A percentile compares a stretch with the other conserved stretches of the same genome.
Evolutionary conservation across 2,329 filamentous ascomycete genomes (phyloP).

Genomic region (Epichloe glyceriae): DNA sequence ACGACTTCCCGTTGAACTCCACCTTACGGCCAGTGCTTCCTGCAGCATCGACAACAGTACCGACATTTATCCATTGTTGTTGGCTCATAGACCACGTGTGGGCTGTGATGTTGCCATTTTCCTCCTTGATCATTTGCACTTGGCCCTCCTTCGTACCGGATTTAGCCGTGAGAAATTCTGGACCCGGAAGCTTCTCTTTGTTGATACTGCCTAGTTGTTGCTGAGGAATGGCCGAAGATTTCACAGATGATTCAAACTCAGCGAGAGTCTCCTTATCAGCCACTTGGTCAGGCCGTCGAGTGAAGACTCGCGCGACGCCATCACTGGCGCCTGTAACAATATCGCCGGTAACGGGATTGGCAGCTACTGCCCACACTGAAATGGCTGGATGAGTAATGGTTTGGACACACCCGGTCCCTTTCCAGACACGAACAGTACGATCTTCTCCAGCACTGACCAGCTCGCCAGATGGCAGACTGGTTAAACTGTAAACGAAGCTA

Average conservation of each 20-base stretch:
- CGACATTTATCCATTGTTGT: conserved; percentile 72
- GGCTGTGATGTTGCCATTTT: conserved; percentile 69
- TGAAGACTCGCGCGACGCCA: conserved; percentile 73
- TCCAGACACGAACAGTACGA: conserved; percentile 85
- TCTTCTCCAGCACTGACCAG: conserved; percentile 88
- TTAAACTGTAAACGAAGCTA: conserved; percentile 84
- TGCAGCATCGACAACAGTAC: conserved; percentile 85
- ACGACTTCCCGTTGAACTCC: conserved; percentile 70
- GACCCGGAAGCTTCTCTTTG: conserved; percentile 81
- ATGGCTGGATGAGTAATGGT: conserved; percentile 96
- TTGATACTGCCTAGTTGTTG: conserved; percentile 76
- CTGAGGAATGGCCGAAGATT: conserved; percentile 72
- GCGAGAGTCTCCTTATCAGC: conserved; percentile 56
- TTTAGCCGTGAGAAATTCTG: conserved; percentile 70
- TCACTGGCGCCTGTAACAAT: conserved; percentile 93
- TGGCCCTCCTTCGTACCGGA: conserved; percentile 93
- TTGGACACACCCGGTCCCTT: conserved; percentile 68
- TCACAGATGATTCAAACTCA: conserved; percentile 71
- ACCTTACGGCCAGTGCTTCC: conserved; percentile 71
- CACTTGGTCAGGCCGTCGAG: conserved; percentile 52
- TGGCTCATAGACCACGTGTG: conserved; percentile 71
- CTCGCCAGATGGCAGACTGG: conserved; percentile 67
- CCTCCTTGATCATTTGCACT: conserved; percentile 78
- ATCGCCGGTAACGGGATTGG: conserved; percentile 69
- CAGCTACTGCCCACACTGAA: conserved; percentile 90